A percentile compares a stretch with the other conserved stretches of the same genome.
These are phyloP conservation scores for Ophiostoma triangulosporum DNA, from an alignment of 2,329 filamentous ascomycete species.

Conservation along the genomic window DNA sequence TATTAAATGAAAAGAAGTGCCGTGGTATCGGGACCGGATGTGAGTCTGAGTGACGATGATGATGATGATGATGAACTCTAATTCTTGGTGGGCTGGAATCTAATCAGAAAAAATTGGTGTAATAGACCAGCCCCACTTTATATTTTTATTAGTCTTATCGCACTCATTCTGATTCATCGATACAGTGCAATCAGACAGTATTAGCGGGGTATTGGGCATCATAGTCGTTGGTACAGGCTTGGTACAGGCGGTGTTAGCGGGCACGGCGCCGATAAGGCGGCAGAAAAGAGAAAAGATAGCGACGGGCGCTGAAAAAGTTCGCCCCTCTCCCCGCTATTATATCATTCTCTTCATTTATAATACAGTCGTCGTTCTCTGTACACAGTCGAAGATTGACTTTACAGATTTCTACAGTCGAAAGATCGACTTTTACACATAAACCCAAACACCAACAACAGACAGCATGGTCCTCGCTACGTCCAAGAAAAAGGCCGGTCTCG, in stretches of 20 bases:
- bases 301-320: slow-evolving; percentile 3
- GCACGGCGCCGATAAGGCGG: neutral
- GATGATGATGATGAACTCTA: neutral
- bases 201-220: neutral
- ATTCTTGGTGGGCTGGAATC: neutral
- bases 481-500: slow-evolving; percentile 87
- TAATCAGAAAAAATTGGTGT: slow-evolving; percentile 3
- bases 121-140: slow-evolving; percentile 1
- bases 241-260: neutral
- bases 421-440: neutral
- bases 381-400: no score
- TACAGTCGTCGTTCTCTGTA: neutral
- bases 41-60: neutral
- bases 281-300: neutral
- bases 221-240: neutral
- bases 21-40: no score
- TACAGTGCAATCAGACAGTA: neutral
- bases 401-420: no score
- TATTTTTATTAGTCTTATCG: slow-evolving; percentile 10
- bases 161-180: slow-evolving; percentile 7
- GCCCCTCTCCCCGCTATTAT: slow-evolving; percentile 20
- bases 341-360: slow-evolving; percentile 2
- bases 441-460: neutral
- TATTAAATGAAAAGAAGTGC: no score
- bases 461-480: slow-evolving; percentile 65